Evolutionary conservation across 805 yeast genomes (phyloP).

Genomic region (Spathaspora hagerdaliae): DNA sequence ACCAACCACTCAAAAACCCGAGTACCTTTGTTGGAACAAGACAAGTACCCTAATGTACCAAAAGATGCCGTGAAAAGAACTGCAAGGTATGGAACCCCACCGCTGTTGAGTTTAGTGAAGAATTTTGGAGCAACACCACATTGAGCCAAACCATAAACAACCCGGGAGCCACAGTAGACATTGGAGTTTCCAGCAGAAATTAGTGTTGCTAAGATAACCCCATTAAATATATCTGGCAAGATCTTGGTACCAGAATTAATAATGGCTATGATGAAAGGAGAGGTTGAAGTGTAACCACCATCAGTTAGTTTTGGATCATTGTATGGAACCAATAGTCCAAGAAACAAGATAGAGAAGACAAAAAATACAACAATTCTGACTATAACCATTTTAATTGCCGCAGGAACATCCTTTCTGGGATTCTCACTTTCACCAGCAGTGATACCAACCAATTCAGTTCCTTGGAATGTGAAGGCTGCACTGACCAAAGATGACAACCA

Average conservation of each 20-base stretch:
- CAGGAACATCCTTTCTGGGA: constrained; percentile 64
- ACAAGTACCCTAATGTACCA: constrained; percentile 61
- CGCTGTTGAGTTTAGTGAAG: constrained; percentile 50
- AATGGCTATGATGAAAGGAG: constrained; percentile 83
- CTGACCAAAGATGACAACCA: constrained; percentile 54
- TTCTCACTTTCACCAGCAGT: constrained; percentile 70
- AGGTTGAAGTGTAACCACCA: constrained; percentile 61
- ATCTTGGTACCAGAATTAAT: constrained; percentile 60
- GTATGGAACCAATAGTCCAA: constrained; percentile 72
- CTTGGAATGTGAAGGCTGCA: constrained; percentile 70
- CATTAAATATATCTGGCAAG: constrained; percentile 73
- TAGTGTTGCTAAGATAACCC: constrained; percentile 72
- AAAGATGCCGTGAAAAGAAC: constrained; percentile 55
- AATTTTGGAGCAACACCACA: constrained; percentile 71
- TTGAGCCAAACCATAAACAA: constrained; percentile 64
- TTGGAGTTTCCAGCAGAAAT: no score
- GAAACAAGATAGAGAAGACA: constrained; percentile 53
- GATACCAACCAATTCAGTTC: constrained; percentile 66
- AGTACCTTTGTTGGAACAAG: not conserved
- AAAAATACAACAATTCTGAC: constrained; percentile 67
- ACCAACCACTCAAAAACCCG: constrained; percentile 48
- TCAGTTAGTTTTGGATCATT: constrained; percentile 48
- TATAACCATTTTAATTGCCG: constrained; percentile 65
- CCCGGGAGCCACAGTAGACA: constrained; percentile 72
- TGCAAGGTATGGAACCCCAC: constrained; percentile 60